Evolutionary conservation across 495 filamentous ascomycete species (phyloP), one percentile per base, ranked within the genome.

Genomic region (Tuber indicum): DNA sequence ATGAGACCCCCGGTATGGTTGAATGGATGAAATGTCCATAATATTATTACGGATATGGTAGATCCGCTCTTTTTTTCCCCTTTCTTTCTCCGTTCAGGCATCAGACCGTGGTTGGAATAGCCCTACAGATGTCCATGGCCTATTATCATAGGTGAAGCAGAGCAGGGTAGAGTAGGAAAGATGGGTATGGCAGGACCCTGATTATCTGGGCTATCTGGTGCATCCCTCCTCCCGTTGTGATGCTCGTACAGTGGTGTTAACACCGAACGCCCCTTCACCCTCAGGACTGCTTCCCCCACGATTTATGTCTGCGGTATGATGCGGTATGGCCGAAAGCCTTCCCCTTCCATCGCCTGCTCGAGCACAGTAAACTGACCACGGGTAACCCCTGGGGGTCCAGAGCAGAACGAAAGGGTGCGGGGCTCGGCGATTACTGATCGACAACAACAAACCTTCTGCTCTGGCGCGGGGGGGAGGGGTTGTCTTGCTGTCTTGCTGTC

Each of bases 351-450:
- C 49, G 21, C 49, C 23, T 23, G 7, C 23, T 10, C 47, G 19
- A 9, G 23, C 23, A 8, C 17, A 21, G 1, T 7, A 23, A 23
- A 58, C 47, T 8, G 19, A 23, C 47, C 23, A 58, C n/a, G 49
- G 23, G 1, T n/a, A 12, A 3, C 26, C 58, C n/a, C 3, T 16
- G 26, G 5, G 26, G 5, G 26, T 6, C 26, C n/a, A 9, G 58
- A 17, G 58, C 26, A 32, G 58, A 66, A n/a, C 52, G 26, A 26
- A 26, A 62, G n/a, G 52, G 4, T 5, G n/a, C 49, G n/a, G 49
- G 49, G 58, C 58, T 66, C 58, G 58, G 58, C 10, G 58, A 66
- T 66, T 66, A 66, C 58, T 66, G 58, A 66, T 66, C 58, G 58
- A n/a, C 58, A 66, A 16, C 58, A 32, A 66, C 58, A 32, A 17